Conservation (phyloP, 106 monocot species). For the Dactylorhiza incarnata region DNA sequence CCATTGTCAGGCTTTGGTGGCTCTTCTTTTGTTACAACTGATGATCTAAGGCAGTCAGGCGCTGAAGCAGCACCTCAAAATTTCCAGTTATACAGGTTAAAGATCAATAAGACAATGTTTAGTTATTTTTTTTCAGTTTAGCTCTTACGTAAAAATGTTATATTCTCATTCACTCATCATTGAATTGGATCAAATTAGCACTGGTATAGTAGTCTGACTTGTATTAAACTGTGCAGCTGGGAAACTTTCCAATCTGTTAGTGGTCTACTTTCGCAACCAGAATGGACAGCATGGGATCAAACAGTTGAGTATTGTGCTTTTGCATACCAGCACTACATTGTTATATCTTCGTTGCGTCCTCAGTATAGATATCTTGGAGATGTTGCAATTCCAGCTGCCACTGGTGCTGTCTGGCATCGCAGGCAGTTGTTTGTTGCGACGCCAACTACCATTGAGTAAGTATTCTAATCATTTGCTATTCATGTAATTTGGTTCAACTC, state of each 20-base stretch:
- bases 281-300: conserved; percentile 99
- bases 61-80: conserved; percentile 80
- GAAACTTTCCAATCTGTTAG: conserved; percentile 93
- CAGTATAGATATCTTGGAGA: conserved; percentile 94
- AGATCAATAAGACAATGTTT: not conserved
- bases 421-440: conserved; percentile 97
- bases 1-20: conserved; percentile 90
- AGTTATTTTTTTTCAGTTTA: not conserved
- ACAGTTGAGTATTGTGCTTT: conserved; percentile 99
- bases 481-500: not conserved
- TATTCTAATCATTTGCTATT: not conserved
- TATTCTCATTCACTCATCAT: not conserved
- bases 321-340: conserved; percentile 91
- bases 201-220: conserved; percentile 6
- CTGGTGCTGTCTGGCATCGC: conserved; percentile 97
- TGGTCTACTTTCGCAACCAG: conserved; percentile 87
- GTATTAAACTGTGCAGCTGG: conserved; percentile 56
- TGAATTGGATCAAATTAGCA: not conserved
- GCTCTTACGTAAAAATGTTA: not conserved
- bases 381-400: conserved; percentile 92
- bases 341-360: conserved; percentile 88
- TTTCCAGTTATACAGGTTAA: conserved; percentile 90
- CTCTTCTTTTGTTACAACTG: conserved; percentile 66
- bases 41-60: conserved; percentile 56
- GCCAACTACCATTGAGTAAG: conserved; percentile 98